A percentile compares a stretch with the other conserved stretches of the same genome.
These are phyloP conservation scores for Yamadazyma sp. DNA, from an alignment of 1,139 yeast genomes.

Conservation along the genomic window DNA sequence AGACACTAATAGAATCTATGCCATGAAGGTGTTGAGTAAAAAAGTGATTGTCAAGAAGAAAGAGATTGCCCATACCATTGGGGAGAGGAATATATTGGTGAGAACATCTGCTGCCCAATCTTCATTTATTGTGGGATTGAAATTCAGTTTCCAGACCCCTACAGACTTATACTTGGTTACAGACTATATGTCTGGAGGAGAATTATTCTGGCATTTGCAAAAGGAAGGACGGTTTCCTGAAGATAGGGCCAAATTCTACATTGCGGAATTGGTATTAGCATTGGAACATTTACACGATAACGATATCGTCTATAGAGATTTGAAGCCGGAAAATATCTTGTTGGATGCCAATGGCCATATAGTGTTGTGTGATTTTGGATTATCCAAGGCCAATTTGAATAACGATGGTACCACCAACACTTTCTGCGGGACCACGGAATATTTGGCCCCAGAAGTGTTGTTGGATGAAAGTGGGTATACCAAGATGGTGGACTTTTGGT, in stretches of 20 bases:
- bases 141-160: conserved; percentile 94
- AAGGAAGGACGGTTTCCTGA: conserved; percentile 92
- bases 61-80: conserved; percentile 96
- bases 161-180: conserved; percentile 89
- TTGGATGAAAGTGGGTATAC: conserved; percentile 84
- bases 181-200: conserved; percentile 98
- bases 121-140: conserved; percentile 90
- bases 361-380: conserved; percentile 94
- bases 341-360: conserved; percentile 96
- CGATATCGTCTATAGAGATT: conserved; percentile 90
- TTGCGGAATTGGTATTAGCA: conserved; percentile 91
- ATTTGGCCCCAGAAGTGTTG: conserved; percentile 77
- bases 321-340: conserved; percentile 91
- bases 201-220: conserved; percentile 95
- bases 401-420: conserved; percentile 93
- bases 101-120: conserved; percentile 82
- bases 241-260: conserved; percentile 91
- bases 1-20: conserved; percentile 87
- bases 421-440: conserved; percentile 96
- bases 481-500: conserved; percentile 87
- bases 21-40: conserved; percentile 94
- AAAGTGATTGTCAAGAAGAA: conserved; percentile 94
- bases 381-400: conserved; percentile 87
- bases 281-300: conserved; percentile 89
- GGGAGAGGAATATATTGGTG: conserved; percentile 91